Percentiles rank a stretch among this genome's conserved stretches.
Conservation (phyloP, 2,329 filamentous ascomycete species). For the Trichoderma simmonsii region DNA sequence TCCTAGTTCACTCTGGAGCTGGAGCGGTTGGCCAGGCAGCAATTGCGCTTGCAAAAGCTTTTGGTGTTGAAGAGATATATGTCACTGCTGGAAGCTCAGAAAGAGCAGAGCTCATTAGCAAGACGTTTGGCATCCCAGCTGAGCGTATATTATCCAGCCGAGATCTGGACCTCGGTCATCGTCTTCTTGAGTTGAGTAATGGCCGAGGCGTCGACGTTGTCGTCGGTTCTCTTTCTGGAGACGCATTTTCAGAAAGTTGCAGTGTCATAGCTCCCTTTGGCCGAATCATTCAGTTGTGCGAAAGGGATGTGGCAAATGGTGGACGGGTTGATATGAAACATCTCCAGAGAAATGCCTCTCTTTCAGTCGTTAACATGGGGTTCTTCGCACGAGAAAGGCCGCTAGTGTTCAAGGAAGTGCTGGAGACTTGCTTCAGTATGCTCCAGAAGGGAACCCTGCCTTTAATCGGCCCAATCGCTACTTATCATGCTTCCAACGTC, state of each 20-base stretch:
- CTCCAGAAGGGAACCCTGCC: background rate
- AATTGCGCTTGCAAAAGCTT: slow-evolving; percentile 19
- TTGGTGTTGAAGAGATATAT: slow-evolving; percentile 27
- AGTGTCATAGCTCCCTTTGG: slow-evolving; percentile 10
- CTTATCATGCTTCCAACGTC: slow-evolving; percentile 1
- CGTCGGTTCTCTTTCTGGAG: slow-evolving; percentile 29
- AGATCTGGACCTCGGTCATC: slow-evolving; percentile 25
- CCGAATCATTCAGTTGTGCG: slow-evolving; percentile 11
- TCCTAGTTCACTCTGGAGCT: slow-evolving; percentile 27
- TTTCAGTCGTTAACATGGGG: slow-evolving; percentile 12
- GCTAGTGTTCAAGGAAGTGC: background rate
- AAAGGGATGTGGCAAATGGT: slow-evolving; percentile 6
- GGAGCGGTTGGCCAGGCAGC: slow-evolving; percentile 24
- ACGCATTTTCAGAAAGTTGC: slow-evolving; percentile 3
- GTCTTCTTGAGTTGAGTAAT: slow-evolving; percentile 24
- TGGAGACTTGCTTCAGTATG: slow-evolving; percentile 9
- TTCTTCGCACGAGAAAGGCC: slow-evolving; percentile 13
- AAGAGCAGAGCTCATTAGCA: slow-evolving; percentile 28
- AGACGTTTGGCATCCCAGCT: slow-evolving; percentile 27
- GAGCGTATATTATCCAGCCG: slow-evolving; percentile 30
- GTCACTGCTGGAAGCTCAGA: slow-evolving; percentile 28
- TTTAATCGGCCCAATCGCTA: slow-evolving; percentile 1
- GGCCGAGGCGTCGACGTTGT: slow-evolving; percentile 29
- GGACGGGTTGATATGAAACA: slow-evolving; percentile 1
- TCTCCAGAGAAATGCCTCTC: slow-evolving; percentile 8